Base-by-base conservation (phyloP, 108 stramenopile genomes). In the Nannochloropsis gaditana region DNA sequence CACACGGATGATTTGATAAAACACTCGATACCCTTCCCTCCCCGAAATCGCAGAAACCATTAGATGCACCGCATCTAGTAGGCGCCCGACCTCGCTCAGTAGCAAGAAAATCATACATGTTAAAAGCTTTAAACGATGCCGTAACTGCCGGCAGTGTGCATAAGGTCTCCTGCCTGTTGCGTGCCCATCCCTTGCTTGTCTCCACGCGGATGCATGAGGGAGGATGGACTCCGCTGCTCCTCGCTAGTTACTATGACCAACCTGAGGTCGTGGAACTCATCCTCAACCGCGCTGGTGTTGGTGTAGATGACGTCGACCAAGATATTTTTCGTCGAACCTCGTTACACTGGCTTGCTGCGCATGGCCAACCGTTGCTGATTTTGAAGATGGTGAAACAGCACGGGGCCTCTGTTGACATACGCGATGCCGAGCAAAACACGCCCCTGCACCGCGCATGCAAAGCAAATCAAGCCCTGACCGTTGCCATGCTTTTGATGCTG, bases 241-340 rank as follows among this genome's bases (percentile, higher is more conserved):
- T 73, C 19, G 59, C 59, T n/a, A 73, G 59, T n/a, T 73, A 73
- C 59, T 73, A 73, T n/a, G 59, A 73, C 59, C 59, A 73, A 73
- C 59, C 59, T 15, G 8, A 73, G n/a, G 59, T 73, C 15, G 59
- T 73, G 59, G 59, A 73, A 8, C 4, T 73, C 59, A 73, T 73
- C 59, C 59, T 73, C 15, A 8, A n/a, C 59, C 59, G n/a, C 6
- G 59, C 59, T 73, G 59, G 59, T 5, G 59, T 73, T n/a, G 59
- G 59, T 73, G 59, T 73, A 73, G n/a, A 73, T 8, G 59, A 73
- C 8, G 59, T 73, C 15, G 59, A 73, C 8, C 15, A 73, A 15
- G 59, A 73, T 6, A 73, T 73, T 73, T 73, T 73, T 73, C 59
- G 59, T 73, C 59, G 59, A 73, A 73, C 19, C 59, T 15, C 59